Conservation (phyloP, 106 monocot genomes). For the Ottelia alismoides region DNA sequence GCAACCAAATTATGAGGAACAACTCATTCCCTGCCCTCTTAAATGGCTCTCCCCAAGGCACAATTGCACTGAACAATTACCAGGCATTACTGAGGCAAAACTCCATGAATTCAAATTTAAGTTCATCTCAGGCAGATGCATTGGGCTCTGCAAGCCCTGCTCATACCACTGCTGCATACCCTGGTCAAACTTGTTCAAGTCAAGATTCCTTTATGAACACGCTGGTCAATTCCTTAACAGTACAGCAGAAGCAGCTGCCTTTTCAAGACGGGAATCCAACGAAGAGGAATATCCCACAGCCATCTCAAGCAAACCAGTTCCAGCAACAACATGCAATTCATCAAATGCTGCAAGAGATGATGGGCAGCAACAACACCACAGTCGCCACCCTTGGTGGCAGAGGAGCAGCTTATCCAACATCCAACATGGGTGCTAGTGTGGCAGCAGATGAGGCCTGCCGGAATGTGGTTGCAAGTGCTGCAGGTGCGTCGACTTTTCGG, state of each 20-base stretch:
- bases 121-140: slow-evolving; percentile 21
- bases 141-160: slow-evolving; percentile 7
- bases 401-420: too few species aligned
- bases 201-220: slow-evolving; percentile 13
- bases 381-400: slow-evolving; percentile 1
- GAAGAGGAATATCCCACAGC: slow-evolving; percentile 16
- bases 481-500: slow-evolving; percentile 7
- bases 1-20: too few species aligned
- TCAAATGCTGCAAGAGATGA: slow-evolving; percentile 52
- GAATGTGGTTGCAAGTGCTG: not conserved
- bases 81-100: slow-evolving; percentile 39
- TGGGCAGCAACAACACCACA: slow-evolving; percentile 31
- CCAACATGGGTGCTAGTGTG: slow-evolving; percentile 4
- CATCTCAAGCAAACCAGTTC: slow-evolving; percentile 27
- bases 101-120: slow-evolving; percentile 23
- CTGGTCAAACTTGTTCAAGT: not conserved
- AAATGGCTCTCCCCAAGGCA: too few species aligned
- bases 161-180: slow-evolving; percentile 13
- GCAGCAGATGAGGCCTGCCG: slow-evolving; percentile 9
- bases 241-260: slow-evolving; percentile 12
- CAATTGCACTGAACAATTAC: slow-evolving; percentile 31
- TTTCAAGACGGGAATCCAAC: not conserved
- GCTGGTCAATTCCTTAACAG: slow-evolving; percentile 5
- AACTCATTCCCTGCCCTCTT: too few species aligned
- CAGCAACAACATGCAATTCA: slow-evolving; percentile 50